Conservation (phyloP, 2,329 filamentous ascomycete species). For the Ceratocystis ficicola region DNA sequence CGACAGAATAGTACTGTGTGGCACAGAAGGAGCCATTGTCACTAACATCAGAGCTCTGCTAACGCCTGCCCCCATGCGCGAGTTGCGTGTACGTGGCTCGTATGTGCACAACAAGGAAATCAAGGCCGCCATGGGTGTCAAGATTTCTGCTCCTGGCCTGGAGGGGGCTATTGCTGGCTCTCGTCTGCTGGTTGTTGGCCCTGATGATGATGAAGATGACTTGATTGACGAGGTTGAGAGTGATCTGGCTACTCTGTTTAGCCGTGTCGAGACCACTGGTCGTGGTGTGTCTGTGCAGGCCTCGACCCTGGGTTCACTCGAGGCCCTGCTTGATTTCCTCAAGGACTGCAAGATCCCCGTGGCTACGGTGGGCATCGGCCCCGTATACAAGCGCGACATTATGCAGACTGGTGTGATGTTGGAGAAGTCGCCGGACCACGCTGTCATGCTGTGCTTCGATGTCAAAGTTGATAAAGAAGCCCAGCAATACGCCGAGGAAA, state of each 20-base stretch:
- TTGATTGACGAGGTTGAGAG: conserved; percentile 93
- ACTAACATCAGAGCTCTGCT: conserved; percentile 92
- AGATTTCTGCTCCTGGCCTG: conserved; percentile 92
- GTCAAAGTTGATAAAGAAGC: conserved; percentile 99
- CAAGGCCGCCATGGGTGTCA: conserved; percentile 95
- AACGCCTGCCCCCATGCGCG: conserved; percentile 84
- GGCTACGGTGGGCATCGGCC: conserved; percentile 91
- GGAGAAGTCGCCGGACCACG: conserved; percentile 86
- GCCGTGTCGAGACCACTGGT: conserved; percentile 79
- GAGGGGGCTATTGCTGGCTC: conserved; percentile 96
- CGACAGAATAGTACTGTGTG: conserved; percentile 87
- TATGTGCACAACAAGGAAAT: conserved; percentile 99
- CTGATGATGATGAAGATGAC: conserved; percentile 93
- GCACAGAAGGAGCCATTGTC: conserved; percentile 88
- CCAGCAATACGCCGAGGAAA: conserved; percentile 75
- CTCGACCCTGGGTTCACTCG: conserved; percentile 90
- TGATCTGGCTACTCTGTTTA: conserved; percentile 82
- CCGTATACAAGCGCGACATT: conserved; percentile 95
- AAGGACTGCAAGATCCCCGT: conserved; percentile 95
- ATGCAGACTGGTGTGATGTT: conserved; percentile 93
- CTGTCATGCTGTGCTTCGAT: conserved; percentile 99
- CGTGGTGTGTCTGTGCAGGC: conserved; percentile 95
- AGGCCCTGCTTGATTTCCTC: conserved; percentile 92
- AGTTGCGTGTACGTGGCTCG: conserved; percentile 84
- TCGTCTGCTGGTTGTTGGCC: conserved; percentile 81